These are phyloP conservation scores for Monilinia fructicola DNA, from an alignment of 2,329 filamentous ascomycete genomes.

Conservation along the genomic window DNA sequence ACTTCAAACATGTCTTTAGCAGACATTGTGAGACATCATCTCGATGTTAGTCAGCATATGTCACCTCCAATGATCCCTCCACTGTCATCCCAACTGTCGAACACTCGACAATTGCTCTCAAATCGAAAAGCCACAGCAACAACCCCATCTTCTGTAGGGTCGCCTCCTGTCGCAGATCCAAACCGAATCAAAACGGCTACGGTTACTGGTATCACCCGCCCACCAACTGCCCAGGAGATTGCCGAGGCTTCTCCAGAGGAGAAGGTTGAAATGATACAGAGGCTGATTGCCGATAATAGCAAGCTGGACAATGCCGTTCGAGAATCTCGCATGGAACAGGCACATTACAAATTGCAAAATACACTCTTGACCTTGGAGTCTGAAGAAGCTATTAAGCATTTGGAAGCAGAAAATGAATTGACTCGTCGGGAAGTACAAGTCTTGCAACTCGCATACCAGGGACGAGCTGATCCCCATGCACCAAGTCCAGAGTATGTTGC, in stretches of 20 bases:
- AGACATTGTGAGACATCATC: neutral
- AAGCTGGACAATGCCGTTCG: slow-evolving; percentile 51
- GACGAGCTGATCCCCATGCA: slow-evolving; percentile 51
- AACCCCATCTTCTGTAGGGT: slow-evolving; percentile 32
- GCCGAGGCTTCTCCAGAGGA: slow-evolving; percentile 55
- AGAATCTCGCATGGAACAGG: slow-evolving; percentile 76
- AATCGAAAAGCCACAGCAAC: slow-evolving; percentile 28
- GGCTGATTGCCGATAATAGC: slow-evolving; percentile 55
- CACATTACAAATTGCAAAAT: slow-evolving; percentile 88
- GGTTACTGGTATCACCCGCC: slow-evolving; percentile 1
- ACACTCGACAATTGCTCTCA: slow-evolving; percentile 23
- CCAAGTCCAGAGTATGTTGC: slow-evolving; percentile 51
- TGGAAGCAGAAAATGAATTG: slow-evolving; percentile 89
- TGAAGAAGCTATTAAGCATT: slow-evolving; percentile 79
- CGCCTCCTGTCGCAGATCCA: slow-evolving; percentile 36
- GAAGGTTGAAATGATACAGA: slow-evolving; percentile 56
- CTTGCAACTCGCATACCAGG: slow-evolving; percentile 68
- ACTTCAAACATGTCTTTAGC: slow-evolving; percentile 6
- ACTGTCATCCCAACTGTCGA: slow-evolving; percentile 57
- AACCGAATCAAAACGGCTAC: slow-evolving; percentile 33
- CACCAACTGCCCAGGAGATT: slow-evolving; percentile 51
- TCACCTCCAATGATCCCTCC: slow-evolving; percentile 41
- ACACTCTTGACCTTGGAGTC: slow-evolving; percentile 82
- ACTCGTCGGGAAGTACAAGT: slow-evolving; percentile 85
- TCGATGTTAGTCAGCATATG: neutral